A percentile compares a stretch with the other conserved stretches of the same genome.
Evolutionary conservation across 1,284 basidiomycete genomes (phyloP).

Genomic region (Cryptococcus amylolentus): DNA sequence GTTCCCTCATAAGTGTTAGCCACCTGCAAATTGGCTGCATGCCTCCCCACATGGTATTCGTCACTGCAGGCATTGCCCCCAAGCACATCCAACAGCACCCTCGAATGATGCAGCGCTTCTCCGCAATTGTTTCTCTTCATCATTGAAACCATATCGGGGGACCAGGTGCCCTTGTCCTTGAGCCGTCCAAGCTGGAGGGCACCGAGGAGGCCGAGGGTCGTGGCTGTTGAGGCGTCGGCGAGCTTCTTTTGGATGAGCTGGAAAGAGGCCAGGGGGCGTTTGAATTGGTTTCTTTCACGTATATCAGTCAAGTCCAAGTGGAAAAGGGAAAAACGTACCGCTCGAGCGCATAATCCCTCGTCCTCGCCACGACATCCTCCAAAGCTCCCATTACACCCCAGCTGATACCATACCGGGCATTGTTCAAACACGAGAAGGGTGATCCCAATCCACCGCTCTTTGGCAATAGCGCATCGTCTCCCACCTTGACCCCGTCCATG

Average conservation of each 20-base stretch:
- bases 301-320: background rate
- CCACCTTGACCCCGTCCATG: conserved; percentile 76
- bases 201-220: conserved; percentile 74
- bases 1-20: conserved; percentile 87
- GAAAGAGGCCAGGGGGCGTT: conserved; percentile 84
- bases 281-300: conserved; percentile 66
- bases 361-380: conserved; percentile 79
- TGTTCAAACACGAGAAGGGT: conserved; percentile 88
- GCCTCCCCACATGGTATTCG: conserved; percentile 88
- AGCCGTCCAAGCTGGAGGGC: conserved; percentile 76
- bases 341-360: conserved; percentile 82
- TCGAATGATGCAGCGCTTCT: conserved; percentile 77
- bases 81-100: conserved; percentile 77
- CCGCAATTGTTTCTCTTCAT: conserved; percentile 96
- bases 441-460: conserved; percentile 71
- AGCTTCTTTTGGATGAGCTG: conserved; percentile 97
- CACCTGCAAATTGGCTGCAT: conserved; percentile 82
- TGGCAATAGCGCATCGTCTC: conserved; percentile 69
- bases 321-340: conserved; percentile 49
- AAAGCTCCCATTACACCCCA: conserved; percentile 94
- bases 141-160: conserved; percentile 91
- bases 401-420: conserved; percentile 83
- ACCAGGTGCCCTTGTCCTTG: conserved; percentile 74
- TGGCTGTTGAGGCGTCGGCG: conserved; percentile 84
- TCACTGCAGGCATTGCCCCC: conserved; percentile 88